A percentile compares a stretch with the other conserved stretches of the same genome.
phyloP scores from a whole-genome alignment of 805 yeast genomes.

The Candida krabiensis region DNA sequence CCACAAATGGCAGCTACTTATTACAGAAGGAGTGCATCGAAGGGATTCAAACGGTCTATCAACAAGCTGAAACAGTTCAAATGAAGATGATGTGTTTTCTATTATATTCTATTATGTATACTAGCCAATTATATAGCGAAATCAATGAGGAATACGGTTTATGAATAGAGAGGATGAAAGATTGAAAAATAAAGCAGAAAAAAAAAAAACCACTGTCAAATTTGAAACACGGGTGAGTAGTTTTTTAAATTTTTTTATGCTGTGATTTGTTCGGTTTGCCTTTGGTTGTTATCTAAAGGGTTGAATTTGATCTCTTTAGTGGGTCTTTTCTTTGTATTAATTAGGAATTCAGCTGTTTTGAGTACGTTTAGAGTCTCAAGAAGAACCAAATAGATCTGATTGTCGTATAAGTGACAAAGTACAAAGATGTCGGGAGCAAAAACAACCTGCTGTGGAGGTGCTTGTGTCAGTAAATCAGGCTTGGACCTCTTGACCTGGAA shows the following conservation, averaged over 20 bases:
- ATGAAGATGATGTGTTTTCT: neutral
- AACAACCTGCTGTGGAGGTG: slow-evolving; percentile 33
- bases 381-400: neutral
- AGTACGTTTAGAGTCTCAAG: too few relatives aligned
- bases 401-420: too few relatives aligned
- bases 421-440: slow-evolving; percentile 16
- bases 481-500: slow-evolving; percentile 63
- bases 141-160: too few relatives aligned
- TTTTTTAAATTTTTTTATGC: slow-evolving; percentile 6
- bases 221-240: neutral
- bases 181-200: too few relatives aligned
- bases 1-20: slow-evolving; percentile 44
- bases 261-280: slow-evolving; percentile 15
- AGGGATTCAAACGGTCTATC: slow-evolving; percentile 60
- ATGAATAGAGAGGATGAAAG: too few relatives aligned
- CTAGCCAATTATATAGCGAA: too few relatives aligned
- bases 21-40: slow-evolving; percentile 60
- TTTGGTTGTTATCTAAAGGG: neutral
- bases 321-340: neutral
- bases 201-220: slow-evolving; percentile 7
- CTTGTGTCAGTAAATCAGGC: slow-evolving; percentile 28
- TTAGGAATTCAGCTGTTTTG: too few relatives aligned
- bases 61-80: slow-evolving; percentile 32
- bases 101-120: neutral
- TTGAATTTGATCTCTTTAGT: neutral